phyloP scores from a whole-genome alignment of 768 basidiomycete species.

The Psilocybe azurescens region DNA sequence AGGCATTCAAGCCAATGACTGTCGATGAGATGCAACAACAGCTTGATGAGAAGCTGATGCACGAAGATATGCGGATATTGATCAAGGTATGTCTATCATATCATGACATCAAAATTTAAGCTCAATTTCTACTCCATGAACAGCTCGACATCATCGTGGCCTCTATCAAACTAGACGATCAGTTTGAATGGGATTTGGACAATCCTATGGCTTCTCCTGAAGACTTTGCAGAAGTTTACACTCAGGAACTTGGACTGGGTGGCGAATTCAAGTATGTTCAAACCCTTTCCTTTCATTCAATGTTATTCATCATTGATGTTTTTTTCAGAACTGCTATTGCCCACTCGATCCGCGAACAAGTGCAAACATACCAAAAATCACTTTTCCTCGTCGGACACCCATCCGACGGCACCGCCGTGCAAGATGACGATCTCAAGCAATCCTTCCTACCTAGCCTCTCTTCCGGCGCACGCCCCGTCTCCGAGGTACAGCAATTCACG shows the following conservation, averaged over 20 bases:
- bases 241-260: conserved; percentile 83
- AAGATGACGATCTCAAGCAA: conserved; percentile 90
- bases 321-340: conserved; percentile 88
- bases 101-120: conserved; percentile 4
- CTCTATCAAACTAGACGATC: conserved; percentile 91
- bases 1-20: conserved; percentile 45
- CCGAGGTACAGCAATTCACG: conserved; percentile 81
- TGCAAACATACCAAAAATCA: conserved; percentile 89
- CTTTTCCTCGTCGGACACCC: conserved; percentile 90
- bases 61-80: conserved; percentile 90
- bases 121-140: conserved; percentile 8
- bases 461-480: conserved; percentile 72
- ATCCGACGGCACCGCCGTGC: conserved; percentile 75
- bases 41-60: conserved; percentile 65
- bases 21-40: conserved; percentile 69
- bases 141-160: conserved; percentile 97
- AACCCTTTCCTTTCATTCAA: background rate
- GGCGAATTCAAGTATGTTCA: conserved; percentile 88
- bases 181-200: conserved; percentile 97
- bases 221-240: conserved; percentile 88
- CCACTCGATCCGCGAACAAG: conserved; percentile 95
- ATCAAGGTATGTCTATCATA: conserved; percentile 71
- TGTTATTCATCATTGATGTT: background rate
- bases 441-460: conserved; percentile 87
- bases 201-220: conserved; percentile 85